Evolutionary conservation across 163 green algal genomes (phyloP), one percentile per base, ranked within the genome.

Genomic region (Coccomyxa subellipsoidea): DNA sequence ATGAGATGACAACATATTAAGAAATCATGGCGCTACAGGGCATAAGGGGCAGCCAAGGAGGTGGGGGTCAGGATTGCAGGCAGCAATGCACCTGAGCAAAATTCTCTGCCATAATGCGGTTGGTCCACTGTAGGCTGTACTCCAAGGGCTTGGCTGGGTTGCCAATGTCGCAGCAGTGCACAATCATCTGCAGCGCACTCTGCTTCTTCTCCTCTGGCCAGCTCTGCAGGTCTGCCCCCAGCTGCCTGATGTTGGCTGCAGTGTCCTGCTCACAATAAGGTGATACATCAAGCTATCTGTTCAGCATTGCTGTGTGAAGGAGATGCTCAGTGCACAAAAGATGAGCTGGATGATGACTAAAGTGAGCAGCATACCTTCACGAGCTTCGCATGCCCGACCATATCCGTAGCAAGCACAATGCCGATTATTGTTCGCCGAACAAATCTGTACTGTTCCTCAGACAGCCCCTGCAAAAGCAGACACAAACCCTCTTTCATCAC

Each of bases 331-430:
- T 12, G 47, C 47, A 18, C 47, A 66, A 29, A 18, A 66, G 47
- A 66, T 66, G 47, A 12, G 12, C 12, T 29, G 47, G 12, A 66
- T 12, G 47, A n/a, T n/a, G n/a, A n/a, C n/a, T n/a, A n/a, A n/a
- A n/a, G n/a, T n/a, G n/a, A n/a, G n/a, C n/a, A 18, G 47, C 47
- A 59, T 70, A 75, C 85, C 83, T 90, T 91, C 25, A 95, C 80
- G 38, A 95, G 86, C 72, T 92, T 87, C 71, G 92, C 93, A 82
- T 96, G 93, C 80, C 93, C 89, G n/a, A 89, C 90, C 94, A 97
- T 97, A 90, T 98, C 94, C 9, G 94, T 98, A 35, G 88, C 88
- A 77, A 98, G 88, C 69, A 98, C 93, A 81, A 95, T 92, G 79
- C 93, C 88, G 35, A 95, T 91, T 70, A 98, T 90, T 0, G 94